Conservation (phyloP, 805 yeast species). For the Saccharomycopsis sp. region DNA sequence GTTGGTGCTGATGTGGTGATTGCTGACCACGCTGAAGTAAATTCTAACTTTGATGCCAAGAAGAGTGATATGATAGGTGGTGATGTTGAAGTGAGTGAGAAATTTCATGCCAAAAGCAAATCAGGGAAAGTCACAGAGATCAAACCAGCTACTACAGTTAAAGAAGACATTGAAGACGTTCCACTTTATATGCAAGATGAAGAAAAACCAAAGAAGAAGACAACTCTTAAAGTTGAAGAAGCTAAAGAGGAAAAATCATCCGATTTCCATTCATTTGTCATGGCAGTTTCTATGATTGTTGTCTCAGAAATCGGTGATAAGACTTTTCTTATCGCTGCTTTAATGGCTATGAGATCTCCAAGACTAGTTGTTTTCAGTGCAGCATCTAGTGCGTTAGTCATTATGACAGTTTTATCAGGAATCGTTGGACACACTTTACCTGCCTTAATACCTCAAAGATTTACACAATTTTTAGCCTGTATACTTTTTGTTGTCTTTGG, state of each 20-base stretch:
- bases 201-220: not conserved
- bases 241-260: not conserved
- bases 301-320: constrained; percentile 98
- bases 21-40: constrained; percentile 3
- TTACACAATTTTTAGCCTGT: constrained; percentile 80
- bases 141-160: constrained; percentile 4
- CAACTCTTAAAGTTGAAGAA: not conserved
- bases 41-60: constrained; percentile 15
- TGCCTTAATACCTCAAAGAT: constrained; percentile 65
- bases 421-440: constrained; percentile 90
- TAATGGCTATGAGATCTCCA: constrained; percentile 95
- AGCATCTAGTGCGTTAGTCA: constrained; percentile 73
- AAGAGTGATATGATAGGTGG: constrained; percentile 1
- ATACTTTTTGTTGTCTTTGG: constrained; percentile 80
- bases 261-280: constrained; percentile 49
- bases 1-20: not conserved
- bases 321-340: constrained; percentile 92
- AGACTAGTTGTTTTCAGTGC: constrained; percentile 80
- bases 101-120: constrained; percentile 9
- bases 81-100: constrained; percentile 2
- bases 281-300: constrained; percentile 85
- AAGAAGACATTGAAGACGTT: constrained; percentile 5
- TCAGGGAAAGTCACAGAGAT: constrained; percentile 12
- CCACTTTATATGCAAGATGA: constrained; percentile 9
- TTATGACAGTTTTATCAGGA: constrained; percentile 92